Percentiles rank a stretch among this genome's conserved stretches.
phyloP scores from a whole-genome alignment of 2,329 filamentous ascomycete species.

The Incumbomyces delicatus region DNA sequence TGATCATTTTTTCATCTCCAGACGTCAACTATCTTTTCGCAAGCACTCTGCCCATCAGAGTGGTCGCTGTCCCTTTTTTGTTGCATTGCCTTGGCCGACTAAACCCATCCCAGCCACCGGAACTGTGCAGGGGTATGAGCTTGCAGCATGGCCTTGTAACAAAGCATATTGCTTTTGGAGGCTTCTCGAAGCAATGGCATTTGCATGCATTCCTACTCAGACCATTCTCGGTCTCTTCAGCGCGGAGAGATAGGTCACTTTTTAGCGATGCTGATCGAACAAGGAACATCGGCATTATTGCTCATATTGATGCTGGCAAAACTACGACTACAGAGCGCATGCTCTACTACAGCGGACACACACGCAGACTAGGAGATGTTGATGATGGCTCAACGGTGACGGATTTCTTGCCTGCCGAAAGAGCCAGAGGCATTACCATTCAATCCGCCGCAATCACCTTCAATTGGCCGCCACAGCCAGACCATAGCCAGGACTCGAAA shows the following conservation, averaged over 20 bases:
- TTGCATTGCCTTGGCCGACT: too few relatives aligned
- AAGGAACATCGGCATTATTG: conserved; percentile 95
- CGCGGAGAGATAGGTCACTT: conserved; percentile 2
- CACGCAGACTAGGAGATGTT: conserved; percentile 82
- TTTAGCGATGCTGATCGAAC: conserved; percentile 48
- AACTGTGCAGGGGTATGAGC: neutral
- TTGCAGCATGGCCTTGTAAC: neutral
- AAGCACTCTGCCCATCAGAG: too few relatives aligned
- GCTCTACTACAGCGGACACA: conserved; percentile 92
- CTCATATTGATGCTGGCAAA: conserved; percentile 97
- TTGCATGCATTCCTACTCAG: neutral
- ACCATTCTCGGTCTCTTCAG: neutral
- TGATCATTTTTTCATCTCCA: too few relatives aligned
- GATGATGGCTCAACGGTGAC: conserved; percentile 95
- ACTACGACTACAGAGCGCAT: conserved; percentile 98
- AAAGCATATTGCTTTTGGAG: neutral
- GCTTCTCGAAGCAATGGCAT: neutral
- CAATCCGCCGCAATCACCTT: conserved; percentile 96
- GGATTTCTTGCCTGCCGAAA: conserved; percentile 88
- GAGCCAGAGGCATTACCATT: conserved; percentile 89
- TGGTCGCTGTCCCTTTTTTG: too few relatives aligned
- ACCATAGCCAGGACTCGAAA: conserved; percentile 22
- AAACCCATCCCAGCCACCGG: neutral
- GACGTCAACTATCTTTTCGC: too few relatives aligned
- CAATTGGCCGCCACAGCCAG: conserved; percentile 63